These are phyloP conservation scores for Moesziomyces sp. DNA, from an alignment of 1,284 basidiomycete species.

Conservation along the genomic window DNA sequence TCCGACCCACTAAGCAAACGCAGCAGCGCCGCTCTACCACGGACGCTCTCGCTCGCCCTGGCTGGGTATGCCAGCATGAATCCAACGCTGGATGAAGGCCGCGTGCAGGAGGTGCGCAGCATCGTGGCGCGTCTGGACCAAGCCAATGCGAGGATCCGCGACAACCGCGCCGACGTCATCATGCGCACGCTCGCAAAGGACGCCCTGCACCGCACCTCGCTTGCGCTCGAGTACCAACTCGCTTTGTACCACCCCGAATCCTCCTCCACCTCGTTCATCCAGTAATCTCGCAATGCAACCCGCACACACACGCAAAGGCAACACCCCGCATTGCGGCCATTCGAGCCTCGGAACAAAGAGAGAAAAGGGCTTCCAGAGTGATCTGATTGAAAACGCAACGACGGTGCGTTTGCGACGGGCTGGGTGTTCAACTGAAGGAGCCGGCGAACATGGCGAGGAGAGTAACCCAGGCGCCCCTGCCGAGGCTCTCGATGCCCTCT, in stretches of 20 bases:
- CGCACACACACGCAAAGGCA: too few relatives aligned
- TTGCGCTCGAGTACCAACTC: constrained; percentile 31
- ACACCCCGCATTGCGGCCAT: too few relatives aligned
- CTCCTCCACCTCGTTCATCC: background rate
- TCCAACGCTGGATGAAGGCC: constrained; percentile 3
- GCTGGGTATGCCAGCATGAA: constrained; percentile 1
- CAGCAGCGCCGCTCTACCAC: background rate
- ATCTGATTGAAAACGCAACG: background rate
- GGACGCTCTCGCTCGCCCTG: constrained; percentile 12
- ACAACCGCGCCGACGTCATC: constrained; percentile 27
- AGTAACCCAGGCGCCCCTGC: constrained; percentile 62
- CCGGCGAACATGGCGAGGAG: constrained; percentile 56
- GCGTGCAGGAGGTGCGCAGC: constrained; percentile 1
- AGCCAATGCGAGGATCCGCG: constrained; percentile 24
- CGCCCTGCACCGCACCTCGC: constrained; percentile 7
- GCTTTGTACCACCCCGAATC: background rate
- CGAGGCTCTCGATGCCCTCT: constrained; percentile 63
- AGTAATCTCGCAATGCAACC: too few relatives aligned
- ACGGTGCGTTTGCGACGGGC: background rate
- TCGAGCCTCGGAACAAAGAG: too few relatives aligned
- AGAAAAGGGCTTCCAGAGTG: too few relatives aligned
- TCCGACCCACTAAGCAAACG: constrained; percentile 1
- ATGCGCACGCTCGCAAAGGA: constrained; percentile 26
- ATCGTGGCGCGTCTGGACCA: constrained; percentile 5
- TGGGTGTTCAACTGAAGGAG: constrained; percentile 42